phyloP scores from a whole-genome alignment of 352 stramenopile species.

The Pythium periplocum region DNA sequence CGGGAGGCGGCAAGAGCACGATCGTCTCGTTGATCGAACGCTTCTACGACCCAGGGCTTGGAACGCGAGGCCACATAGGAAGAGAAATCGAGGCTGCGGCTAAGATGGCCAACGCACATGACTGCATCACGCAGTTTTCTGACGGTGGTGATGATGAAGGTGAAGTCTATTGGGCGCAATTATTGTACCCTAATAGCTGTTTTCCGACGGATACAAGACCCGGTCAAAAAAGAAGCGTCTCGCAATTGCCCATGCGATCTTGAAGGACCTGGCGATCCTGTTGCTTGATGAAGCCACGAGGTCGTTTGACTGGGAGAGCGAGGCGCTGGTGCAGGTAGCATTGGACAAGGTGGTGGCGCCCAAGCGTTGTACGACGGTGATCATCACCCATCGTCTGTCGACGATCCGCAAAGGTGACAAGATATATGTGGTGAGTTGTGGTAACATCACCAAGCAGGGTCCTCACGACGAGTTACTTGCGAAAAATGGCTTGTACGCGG shows the following conservation, averaged over 20 bases:
- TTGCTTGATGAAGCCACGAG: constrained; percentile 47
- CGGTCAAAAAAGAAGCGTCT: constrained; percentile 21
- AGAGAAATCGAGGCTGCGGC: constrained; percentile 55
- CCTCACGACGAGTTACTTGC: constrained; percentile 32
- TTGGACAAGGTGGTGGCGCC: constrained; percentile 22
- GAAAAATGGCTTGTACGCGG: constrained; percentile 55
- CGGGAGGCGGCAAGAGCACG: constrained; percentile 14
- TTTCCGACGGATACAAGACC: constrained; percentile 42
- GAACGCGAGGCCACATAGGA: not conserved
- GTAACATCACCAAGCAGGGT: constrained; percentile 29
- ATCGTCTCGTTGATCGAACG: constrained; percentile 56
- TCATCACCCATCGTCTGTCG: constrained; percentile 49
- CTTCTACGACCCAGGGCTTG: constrained; percentile 76
- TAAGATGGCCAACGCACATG: constrained; percentile 13
- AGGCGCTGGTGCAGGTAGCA: constrained; percentile 42
- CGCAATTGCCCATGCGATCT: constrained; percentile 22
- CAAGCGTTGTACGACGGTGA: constrained; percentile 49
- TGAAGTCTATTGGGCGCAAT: no score
- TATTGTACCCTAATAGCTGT: no score
- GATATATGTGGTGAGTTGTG: constrained; percentile 28
- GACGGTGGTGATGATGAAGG: no score
- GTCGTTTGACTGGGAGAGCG: constrained; percentile 33
- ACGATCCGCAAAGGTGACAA: constrained; percentile 46
- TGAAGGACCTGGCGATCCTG: constrained; percentile 35
- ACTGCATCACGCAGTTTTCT: constrained; percentile 62